A percentile compares a stretch with the other conserved stretches of the same genome.
Evolutionary conservation across 345 rosid genomes (phyloP).

Genomic region (Salix dunnii): DNA sequence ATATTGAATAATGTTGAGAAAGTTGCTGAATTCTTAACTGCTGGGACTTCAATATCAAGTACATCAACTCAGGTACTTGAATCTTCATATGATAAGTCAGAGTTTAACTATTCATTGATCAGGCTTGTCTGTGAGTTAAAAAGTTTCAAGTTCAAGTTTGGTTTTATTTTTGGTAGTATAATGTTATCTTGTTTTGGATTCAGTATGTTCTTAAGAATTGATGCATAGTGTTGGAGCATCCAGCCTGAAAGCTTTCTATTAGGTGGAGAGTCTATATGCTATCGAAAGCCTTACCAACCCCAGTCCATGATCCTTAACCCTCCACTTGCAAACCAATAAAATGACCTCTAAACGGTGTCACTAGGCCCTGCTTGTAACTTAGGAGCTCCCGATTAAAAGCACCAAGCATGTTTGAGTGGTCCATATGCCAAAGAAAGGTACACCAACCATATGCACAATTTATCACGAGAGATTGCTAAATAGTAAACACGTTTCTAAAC

Average conservation of each 20-base stretch:
- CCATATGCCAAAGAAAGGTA: neutral
- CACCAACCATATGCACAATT: no score
- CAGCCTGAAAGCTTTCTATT: neutral
- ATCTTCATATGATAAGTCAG: neutral
- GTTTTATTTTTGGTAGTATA: neutral
- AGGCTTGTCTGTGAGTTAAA: neutral
- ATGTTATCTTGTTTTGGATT: neutral
- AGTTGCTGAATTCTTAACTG: slow-evolving; percentile 68
- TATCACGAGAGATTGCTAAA: no score
- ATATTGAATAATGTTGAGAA: slow-evolving; percentile 75
- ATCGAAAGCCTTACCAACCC: no score
- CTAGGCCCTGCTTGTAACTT: neutral
- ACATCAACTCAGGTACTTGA: slow-evolving; percentile 56
- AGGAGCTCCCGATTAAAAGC: neutral
- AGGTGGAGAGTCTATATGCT: neutral
- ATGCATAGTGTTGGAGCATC: neutral
- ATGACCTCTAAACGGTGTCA: neutral
- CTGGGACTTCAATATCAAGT: slow-evolving; percentile 56
- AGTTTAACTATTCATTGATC: neutral
- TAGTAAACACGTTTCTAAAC: no score
- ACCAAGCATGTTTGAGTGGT: neutral
- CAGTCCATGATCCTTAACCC: no score
- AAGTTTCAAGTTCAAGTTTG: neutral
- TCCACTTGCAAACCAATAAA: no score
- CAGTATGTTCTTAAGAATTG: neutral